Evolutionary conservation across 805 yeast species (phyloP), one percentile per base, ranked within the genome.

Genomic region (Candida jianshihensis): DNA sequence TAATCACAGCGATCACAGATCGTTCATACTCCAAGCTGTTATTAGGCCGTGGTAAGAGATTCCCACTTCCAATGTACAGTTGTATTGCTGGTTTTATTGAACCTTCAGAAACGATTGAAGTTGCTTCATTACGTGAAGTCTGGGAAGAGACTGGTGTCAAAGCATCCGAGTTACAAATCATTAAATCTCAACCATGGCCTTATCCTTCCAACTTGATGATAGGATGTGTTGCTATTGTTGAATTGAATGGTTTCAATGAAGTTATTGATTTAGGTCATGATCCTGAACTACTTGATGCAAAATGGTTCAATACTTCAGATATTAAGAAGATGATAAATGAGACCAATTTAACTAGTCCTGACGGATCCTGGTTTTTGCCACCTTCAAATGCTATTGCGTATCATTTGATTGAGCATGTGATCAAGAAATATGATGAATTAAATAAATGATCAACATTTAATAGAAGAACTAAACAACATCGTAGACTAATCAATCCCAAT

Each of bases 41-140:
- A 22, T 63, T 90, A 13, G 95, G 89, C 2, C 70, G 84, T 36
- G 75, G 77, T 41, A 76, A 70, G 46, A 65, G 95, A 37, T 73
- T 74, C 51, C 75, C 77, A 6, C 51, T 63, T 38, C 56, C 62
- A 34, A 73, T 86, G 78, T 90, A 81, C 60, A 72, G 90, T 14
- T 81, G 95, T 52, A 75, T 94, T 35, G 96, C 97, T 4, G 98
- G 97, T 4, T 92, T 92, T 59, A 78, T 90, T 75, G 98, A 90
- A 57, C 96, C 96, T 1, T 82, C 89, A 20, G 98, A 90, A 62
- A 77, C 94, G 2, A 77, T 90, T 16, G 97, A 90, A 59, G 80
- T 76, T 32, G 92, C 96, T 11, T 83, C 90, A 17, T 65, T 79
- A 31, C 68, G 98, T 44, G 98, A 90, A 57, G 81, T 85, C 21